Evolutionary conservation across 495 filamentous ascomycete species (phyloP), one percentile per base, ranked within the genome.

Genomic region (Aspergillus steynii): DNA sequence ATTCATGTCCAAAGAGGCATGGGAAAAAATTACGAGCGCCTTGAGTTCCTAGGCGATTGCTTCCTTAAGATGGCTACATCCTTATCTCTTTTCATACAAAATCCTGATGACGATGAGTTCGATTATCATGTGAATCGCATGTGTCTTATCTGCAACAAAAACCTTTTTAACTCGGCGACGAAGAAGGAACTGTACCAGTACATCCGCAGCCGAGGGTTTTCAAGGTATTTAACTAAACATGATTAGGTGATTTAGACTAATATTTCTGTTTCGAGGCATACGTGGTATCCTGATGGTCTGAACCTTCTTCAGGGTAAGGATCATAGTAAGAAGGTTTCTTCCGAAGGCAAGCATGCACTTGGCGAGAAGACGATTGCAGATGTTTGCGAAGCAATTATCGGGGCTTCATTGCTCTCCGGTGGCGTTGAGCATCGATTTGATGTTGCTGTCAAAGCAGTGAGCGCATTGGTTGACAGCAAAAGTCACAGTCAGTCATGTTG

Each of bases 61-160:
- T 97, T 97, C 70, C 82, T 99, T 48, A 99, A 99, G 77, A 92
- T 96, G 88, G 91, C 90, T 45, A 98, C 95, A 9, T 91, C 94
- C 0, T 91, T 99, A 26, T 82, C 91, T 26, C 78, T 96, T 5
- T 98, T 88, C 66, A 85, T 85, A 5, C 80, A 85, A 27, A 86
- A 88, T 28, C 92, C 92, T 1, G 85, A 90, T 56, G 84, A 90
- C 61, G 83, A 92, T 66, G 96, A 99, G 68, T 94, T 86, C 58
- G 86, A 93, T 57, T 93, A 90, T 63, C 95, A 99, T 66, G 91
- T 96, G 34, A 86, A 89, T 63, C 86, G 95, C 28, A 98, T 98
- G 95, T 65, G 89, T 46, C 78, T 99, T 55, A 81, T 99, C 57
- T 97, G 94, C 83, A 99, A 99, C 74, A 84, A 87, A 66, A 96